Conservation (phyloP, 305 asterid genomes). For the Fraxinus platypoda region DNA sequence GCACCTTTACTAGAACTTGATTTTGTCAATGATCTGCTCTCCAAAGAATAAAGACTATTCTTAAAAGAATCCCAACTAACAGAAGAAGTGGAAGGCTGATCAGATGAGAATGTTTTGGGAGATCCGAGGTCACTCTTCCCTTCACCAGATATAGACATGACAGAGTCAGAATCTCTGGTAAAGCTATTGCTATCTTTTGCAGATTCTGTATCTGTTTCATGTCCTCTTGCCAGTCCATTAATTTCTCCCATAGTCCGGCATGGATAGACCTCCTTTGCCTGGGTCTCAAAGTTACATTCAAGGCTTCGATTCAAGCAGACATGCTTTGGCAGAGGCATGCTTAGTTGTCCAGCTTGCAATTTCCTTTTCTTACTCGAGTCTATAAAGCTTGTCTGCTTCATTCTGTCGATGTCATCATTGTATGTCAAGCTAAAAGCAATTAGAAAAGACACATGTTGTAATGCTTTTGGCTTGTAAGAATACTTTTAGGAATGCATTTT, state of each 20-base stretch:
- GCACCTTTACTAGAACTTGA: constrained; percentile 26
- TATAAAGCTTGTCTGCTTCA: constrained; percentile 31
- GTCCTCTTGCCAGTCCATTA: constrained; percentile 23
- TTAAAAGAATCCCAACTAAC: constrained; percentile 30
- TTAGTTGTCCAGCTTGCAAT: constrained; percentile 53
- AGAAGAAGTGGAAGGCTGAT: constrained; percentile 40
- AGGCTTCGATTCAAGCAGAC: constrained; percentile 34
- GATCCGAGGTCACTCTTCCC: constrained; percentile 24
- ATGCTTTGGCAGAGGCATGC: constrained; percentile 51
- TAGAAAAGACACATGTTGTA: too few relatives aligned
- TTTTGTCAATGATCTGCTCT: constrained; percentile 36
- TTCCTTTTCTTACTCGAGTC: constrained; percentile 63
- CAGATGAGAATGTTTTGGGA: constrained; percentile 31
- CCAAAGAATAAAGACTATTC: constrained; percentile 32
- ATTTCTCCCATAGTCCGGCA: not conserved
- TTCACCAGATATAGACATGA: constrained; percentile 31
- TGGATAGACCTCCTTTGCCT: constrained; percentile 16
- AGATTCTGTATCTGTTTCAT: constrained; percentile 39
- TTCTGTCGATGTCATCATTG: constrained; percentile 5
- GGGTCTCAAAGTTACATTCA: constrained; percentile 20
- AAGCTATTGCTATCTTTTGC: constrained; percentile 44
- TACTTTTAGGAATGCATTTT: not conserved
- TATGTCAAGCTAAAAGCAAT: not conserved
- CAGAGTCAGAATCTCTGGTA: constrained; percentile 36
- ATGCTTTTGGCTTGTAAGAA: not conserved